phyloP scores from a whole-genome alignment of 768 basidiomycete species.

The Rhizopogon vinicolor region DNA sequence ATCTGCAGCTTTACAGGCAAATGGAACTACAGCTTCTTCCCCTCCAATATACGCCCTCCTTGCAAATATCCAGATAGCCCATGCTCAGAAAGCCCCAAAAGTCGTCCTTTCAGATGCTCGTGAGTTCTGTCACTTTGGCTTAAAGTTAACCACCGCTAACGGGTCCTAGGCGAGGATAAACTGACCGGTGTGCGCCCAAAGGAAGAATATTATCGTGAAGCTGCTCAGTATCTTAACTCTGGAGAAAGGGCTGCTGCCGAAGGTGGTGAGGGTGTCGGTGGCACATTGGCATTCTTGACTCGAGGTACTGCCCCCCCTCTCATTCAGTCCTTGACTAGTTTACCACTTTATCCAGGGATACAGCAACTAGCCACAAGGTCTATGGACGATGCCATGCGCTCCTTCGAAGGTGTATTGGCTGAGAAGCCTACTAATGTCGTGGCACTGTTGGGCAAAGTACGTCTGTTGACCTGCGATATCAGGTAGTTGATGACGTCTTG shows the following conservation, averaged over 20 bases:
- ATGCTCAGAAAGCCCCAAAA: slow-evolving; percentile 83
- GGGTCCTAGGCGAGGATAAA: slow-evolving; percentile 54
- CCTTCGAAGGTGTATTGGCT: slow-evolving; percentile 76
- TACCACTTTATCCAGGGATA: slow-evolving; percentile 48
- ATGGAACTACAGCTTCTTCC: slow-evolving; percentile 45
- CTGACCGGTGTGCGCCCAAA: slow-evolving; percentile 57
- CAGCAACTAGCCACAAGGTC: slow-evolving; percentile 76
- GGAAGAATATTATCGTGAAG: slow-evolving; percentile 65
- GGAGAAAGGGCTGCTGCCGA: slow-evolving; percentile 52
- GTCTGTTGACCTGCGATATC: slow-evolving; percentile 1
- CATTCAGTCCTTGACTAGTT: background rate
- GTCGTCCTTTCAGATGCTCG: slow-evolving; percentile 66
- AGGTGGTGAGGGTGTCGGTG: slow-evolving; percentile 53
- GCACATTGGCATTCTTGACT: slow-evolving; percentile 57
- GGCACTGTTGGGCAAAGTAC: slow-evolving; percentile 82
- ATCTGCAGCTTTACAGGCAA: slow-evolving; percentile 45
- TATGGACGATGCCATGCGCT: slow-evolving; percentile 76
- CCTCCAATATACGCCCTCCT: slow-evolving; percentile 77
- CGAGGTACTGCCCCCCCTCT: slow-evolving; percentile 42
- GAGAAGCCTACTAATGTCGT: slow-evolving; percentile 83
- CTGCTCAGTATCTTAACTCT: slow-evolving; percentile 62
- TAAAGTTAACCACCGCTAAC: background rate
- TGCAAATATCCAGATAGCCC: slow-evolving; percentile 80
- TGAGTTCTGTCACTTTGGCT: slow-evolving; percentile 33
- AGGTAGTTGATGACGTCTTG: slow-evolving; percentile 1